Evolutionary conservation across 345 rosid genomes (phyloP).

Genomic region (Abelmoschus esculentus): DNA sequence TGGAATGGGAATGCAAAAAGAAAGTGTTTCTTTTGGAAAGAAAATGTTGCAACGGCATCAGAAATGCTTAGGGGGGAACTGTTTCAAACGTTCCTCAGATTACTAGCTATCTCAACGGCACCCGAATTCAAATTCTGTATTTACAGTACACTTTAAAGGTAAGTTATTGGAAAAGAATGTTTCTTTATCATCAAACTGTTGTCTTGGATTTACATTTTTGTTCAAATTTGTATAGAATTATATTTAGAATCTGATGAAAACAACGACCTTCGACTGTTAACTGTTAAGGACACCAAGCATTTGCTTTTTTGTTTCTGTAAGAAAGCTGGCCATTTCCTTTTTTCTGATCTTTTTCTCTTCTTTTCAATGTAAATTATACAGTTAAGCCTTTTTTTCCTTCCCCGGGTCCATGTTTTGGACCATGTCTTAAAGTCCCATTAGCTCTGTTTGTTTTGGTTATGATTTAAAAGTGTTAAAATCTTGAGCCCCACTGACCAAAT

Average conservation of each 20-base stretch:
- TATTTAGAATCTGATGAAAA: too few species aligned
- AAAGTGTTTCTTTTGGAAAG: background rate
- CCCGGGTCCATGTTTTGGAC: conserved; percentile 8
- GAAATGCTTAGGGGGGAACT: background rate
- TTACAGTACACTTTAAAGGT: conserved; percentile 24
- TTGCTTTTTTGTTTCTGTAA: conserved; percentile 31
- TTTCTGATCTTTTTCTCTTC: background rate
- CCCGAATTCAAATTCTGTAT: conserved; percentile 36
- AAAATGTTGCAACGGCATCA: too few species aligned
- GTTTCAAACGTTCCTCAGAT: background rate
- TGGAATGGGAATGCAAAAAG: background rate
- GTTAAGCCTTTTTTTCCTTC: background rate
- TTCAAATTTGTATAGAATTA: conserved; percentile 20
- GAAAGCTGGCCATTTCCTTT: conserved; percentile 16
- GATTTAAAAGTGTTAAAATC: conserved; percentile 13
- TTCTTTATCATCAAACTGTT: conserved; percentile 32
- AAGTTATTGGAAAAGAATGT: conserved; percentile 35
- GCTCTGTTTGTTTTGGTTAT: conserved; percentile 7
- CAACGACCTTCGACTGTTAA: conserved; percentile 26
- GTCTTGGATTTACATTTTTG: background rate
- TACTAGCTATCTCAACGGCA: conserved; percentile 15
- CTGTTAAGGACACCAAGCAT: conserved; percentile 18
- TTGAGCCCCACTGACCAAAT: conserved; percentile 20
- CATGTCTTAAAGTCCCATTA: background rate
- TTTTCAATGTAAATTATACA: conserved; percentile 16